These are phyloP conservation scores for Suzukiozyma palmioleophila DNA, from an alignment of 1,139 yeast genomes.

Conservation along the genomic window DNA sequence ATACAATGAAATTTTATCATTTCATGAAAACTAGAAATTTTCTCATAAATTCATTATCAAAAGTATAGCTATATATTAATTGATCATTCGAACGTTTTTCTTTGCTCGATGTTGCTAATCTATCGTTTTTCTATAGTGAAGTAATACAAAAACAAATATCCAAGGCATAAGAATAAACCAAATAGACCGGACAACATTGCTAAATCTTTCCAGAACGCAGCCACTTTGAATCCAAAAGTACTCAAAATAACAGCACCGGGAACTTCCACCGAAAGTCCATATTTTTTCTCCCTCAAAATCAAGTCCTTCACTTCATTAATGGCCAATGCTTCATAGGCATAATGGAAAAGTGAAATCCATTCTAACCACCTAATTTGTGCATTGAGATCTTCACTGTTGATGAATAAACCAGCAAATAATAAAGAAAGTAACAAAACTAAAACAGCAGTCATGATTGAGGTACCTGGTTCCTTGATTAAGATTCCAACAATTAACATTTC, in stretches of 20 bases:
- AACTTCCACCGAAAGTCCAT: constrained; percentile 91
- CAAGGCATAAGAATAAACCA: constrained; percentile 52
- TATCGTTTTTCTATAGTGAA: constrained; percentile 74
- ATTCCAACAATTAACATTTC: constrained; percentile 87
- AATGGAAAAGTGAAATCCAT: constrained; percentile 86
- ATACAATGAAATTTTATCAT: constrained; percentile 53
- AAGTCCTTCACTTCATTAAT: constrained; percentile 92
- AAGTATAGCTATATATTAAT: not conserved
- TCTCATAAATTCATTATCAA: not conserved
- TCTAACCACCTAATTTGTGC: constrained; percentile 73
- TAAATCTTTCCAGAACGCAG: constrained; percentile 68
- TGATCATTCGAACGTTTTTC: not conserved
- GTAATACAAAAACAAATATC: constrained; percentile 69
- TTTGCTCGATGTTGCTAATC: not conserved
- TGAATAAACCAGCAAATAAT: constrained; percentile 87
- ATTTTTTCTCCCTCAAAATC: constrained; percentile 80
- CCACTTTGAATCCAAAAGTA: constrained; percentile 88
- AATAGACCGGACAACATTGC: constrained; percentile 47
- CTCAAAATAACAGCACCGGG: constrained; percentile 97
- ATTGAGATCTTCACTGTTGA: constrained; percentile 76
- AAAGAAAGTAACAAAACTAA: constrained; percentile 77
- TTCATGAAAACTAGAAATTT: constrained; percentile 5
- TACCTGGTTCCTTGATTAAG: constrained; percentile 82
- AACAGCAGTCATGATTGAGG: constrained; percentile 87
- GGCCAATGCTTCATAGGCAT: constrained; percentile 87